Conservation (phyloP, 768 basidiomycete genomes). For the Strobilomyces echinocephalus region DNA sequence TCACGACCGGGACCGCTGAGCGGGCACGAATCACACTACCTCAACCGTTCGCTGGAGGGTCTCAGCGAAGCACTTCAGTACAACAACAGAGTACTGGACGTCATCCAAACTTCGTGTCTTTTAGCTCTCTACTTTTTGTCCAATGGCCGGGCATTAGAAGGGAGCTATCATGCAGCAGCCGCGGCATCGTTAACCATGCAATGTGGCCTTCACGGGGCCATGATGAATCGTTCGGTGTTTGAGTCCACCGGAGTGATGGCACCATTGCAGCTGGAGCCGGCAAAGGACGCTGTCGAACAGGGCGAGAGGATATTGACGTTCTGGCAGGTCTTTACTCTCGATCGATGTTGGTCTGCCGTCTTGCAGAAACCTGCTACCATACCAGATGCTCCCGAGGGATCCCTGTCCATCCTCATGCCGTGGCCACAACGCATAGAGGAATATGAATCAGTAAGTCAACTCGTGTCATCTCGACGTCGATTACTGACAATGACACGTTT, state of each 20-base stretch:
- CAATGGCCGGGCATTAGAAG: slow-evolving; percentile 73
- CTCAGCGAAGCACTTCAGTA: slow-evolving; percentile 60
- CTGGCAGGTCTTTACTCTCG: slow-evolving; percentile 80
- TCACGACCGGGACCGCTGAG: slow-evolving; percentile 66
- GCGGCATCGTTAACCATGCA: slow-evolving; percentile 72
- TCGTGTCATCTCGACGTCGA: slow-evolving; percentile 2
- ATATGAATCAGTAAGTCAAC: slow-evolving; percentile 59
- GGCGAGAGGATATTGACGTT: slow-evolving; percentile 73
- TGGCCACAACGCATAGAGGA: slow-evolving; percentile 74
- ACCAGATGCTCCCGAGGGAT: slow-evolving; percentile 55
- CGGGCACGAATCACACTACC: slow-evolving; percentile 70
- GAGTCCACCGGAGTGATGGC: slow-evolving; percentile 33
- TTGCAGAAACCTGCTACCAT: slow-evolving; percentile 64
- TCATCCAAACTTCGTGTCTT: slow-evolving; percentile 73
- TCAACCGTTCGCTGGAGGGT: slow-evolving; percentile 56
- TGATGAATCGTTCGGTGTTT: slow-evolving; percentile 30
- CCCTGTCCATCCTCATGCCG: slow-evolving; percentile 60
- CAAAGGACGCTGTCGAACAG: slow-evolving; percentile 55
- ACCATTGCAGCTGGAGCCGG: slow-evolving; percentile 49
- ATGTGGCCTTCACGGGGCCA: slow-evolving; percentile 57
- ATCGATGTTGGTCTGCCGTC: slow-evolving; percentile 76
- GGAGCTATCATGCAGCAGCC: slow-evolving; percentile 70
- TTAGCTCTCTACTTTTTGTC: slow-evolving; percentile 72
- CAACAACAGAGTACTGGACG: slow-evolving; percentile 55
- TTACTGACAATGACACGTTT: slow-evolving; percentile 14